Base-by-base conservation (phyloP, 73 alveolate genomes). In the Stentor coeruleus region DNA sequence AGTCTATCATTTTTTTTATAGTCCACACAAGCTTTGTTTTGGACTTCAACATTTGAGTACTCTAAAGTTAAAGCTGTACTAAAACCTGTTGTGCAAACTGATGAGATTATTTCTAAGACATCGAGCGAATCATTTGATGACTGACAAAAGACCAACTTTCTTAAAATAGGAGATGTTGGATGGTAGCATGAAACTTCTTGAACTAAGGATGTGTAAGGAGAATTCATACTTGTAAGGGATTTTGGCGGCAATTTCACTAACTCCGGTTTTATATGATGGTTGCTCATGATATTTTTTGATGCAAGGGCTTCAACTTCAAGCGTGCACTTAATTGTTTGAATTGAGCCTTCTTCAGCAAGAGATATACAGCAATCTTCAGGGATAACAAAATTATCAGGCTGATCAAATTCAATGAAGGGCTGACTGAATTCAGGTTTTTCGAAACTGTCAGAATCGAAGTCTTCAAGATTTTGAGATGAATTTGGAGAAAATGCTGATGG, bases 1-100 rank as follows among this genome's bases (percentile, higher is more conserved):
- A 49, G 20, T 49, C 20, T 49, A 6, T 49, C 66, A 11, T 6
- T 11, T 49, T 49, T 49, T 49, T 20, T 26, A 20, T 66, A 40
- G 39, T 66, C 79, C 11, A 40, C 79, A 20, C n/a, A 66, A 26
- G 79, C 79, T 66, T 66, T 66, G 41, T 66, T 66, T 1, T 66
- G 37, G 41, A 20, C 39, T 66, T 66, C 79, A 31, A 66, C 39
- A 33, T 66, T 31, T 0, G 79, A 66, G 41, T 28, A 66, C 37
- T 66, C 79, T 26, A 66, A 33, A 40, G 26, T 66, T 66, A 66
- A 66, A 66, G 79, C 79, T 20, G 79, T 28, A 2, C 33, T 66
- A 2, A 66, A 66, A 15, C 79, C 79, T 20, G 40, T 28, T 14
- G 37, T 20, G 33, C 79, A 20, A 1, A 66, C 79, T 66, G 79